Conservation (phyloP, 2,329 filamentous ascomycete genomes). For the Fusarium vanettenii region DNA sequence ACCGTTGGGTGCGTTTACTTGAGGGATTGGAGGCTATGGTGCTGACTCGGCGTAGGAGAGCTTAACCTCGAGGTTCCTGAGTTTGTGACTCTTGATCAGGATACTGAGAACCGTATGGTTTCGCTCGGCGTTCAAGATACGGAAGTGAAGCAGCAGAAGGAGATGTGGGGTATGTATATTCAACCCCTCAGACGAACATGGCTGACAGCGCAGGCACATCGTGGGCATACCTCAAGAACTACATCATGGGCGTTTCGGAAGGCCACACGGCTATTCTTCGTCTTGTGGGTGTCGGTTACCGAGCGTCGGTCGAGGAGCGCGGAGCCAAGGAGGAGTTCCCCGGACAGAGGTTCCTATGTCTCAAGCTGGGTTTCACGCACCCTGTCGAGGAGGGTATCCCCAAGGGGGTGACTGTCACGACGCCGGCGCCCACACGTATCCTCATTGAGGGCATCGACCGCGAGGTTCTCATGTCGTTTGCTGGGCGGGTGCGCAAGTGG, state of each 20-base stretch:
- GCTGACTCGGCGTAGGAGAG: slow-evolving; percentile 65
- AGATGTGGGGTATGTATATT: slow-evolving; percentile 87
- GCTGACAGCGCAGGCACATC: slow-evolving; percentile 74
- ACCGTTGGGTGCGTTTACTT: slow-evolving; percentile 72
- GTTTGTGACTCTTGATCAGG: slow-evolving; percentile 79
- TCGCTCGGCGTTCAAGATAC: slow-evolving; percentile 77
- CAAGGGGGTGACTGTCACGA: slow-evolving; percentile 83
- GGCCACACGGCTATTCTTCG: slow-evolving; percentile 94
- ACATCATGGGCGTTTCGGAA: slow-evolving; percentile 94
- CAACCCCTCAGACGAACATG: not conserved
- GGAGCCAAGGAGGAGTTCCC: slow-evolving; percentile 80
- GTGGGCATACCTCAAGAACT: slow-evolving; percentile 88
- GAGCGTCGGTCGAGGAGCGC: slow-evolving; percentile 84
- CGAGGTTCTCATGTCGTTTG: slow-evolving; percentile 89
- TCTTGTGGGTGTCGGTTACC: slow-evolving; percentile 94
- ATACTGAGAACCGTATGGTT: slow-evolving; percentile 71
- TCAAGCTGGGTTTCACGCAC: slow-evolving; percentile 98
- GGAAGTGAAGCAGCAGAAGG: slow-evolving; percentile 78
- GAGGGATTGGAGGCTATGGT: not conserved
- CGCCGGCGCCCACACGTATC: slow-evolving; percentile 90
- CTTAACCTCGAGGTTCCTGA: slow-evolving; percentile 82
- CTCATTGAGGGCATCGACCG: slow-evolving; percentile 89
- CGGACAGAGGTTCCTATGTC: slow-evolving; percentile 87
- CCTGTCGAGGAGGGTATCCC: slow-evolving; percentile 91
- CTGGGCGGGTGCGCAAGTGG: slow-evolving; percentile 89